phyloP scores from a whole-genome alignment of 768 basidiomycete genomes.

The Amanita pseudoporphyria region DNA sequence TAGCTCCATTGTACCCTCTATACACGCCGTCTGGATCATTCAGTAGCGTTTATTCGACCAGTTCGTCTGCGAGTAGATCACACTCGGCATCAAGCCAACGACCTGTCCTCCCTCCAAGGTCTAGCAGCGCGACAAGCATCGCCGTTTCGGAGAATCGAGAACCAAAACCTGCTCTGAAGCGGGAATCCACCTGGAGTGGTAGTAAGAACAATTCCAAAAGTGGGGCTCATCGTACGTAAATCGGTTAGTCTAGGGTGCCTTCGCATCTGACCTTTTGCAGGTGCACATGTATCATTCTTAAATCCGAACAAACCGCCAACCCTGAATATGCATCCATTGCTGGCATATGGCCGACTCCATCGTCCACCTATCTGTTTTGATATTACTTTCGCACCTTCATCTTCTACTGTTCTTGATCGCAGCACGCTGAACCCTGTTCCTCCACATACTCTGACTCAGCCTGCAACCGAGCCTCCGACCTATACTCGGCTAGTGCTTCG shows the following conservation, averaged over 20 bases:
- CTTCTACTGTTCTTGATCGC: conserved; percentile 47
- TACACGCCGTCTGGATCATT: conserved; percentile 18
- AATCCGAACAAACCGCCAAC: conserved; percentile 25
- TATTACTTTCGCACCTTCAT: conserved; percentile 44
- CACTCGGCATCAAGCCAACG: conserved; percentile 21
- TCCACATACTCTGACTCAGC: conserved; percentile 44
- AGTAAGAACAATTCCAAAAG: conserved; percentile 17
- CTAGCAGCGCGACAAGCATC: conserved; percentile 29
- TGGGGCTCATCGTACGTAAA: conserved; percentile 29
- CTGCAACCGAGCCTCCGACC: conserved; percentile 55
- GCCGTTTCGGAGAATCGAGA: conserved; percentile 19
- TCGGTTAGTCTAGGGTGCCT: not conserved
- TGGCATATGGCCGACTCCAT: conserved; percentile 45
- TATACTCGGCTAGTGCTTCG: conserved; percentile 35
- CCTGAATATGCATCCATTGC: conserved; percentile 54
- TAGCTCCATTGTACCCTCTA: conserved; percentile 16
- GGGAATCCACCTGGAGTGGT: conserved; percentile 38
- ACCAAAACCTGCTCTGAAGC: conserved; percentile 36
- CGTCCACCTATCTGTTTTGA: conserved; percentile 58
- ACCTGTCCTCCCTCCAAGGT: conserved; percentile 24
- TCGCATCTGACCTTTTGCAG: conserved; percentile 10
- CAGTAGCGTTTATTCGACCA: conserved; percentile 40
- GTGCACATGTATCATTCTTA: conserved; percentile 24
- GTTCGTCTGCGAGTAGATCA: conserved; percentile 28
- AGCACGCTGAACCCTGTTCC: conserved; percentile 45